Percentiles rank a stretch among this genome's conserved stretches.
phyloP scores from a whole-genome alignment of 2,329 filamentous ascomycete species.

The Pyricularia pennisetigena region DNA sequence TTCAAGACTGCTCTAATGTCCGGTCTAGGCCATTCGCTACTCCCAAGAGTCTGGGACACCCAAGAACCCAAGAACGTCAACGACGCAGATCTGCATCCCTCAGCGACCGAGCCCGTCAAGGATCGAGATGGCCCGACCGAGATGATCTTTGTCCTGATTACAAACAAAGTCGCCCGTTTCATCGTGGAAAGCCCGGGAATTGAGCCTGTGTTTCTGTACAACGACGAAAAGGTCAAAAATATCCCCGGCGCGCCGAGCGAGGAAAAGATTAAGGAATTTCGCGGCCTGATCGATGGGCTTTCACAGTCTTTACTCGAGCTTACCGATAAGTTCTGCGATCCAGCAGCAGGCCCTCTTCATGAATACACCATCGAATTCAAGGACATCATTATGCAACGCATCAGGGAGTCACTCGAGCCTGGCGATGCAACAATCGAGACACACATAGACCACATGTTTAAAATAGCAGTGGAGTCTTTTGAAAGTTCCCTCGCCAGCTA shows the following conservation, averaged over 20 bases:
- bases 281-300: slow-evolving; percentile 28
- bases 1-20: slow-evolving; percentile 46
- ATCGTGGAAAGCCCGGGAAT: slow-evolving; percentile 37
- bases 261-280: slow-evolving; percentile 30
- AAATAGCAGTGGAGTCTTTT: slow-evolving; percentile 36
- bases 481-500: slow-evolving; percentile 38
- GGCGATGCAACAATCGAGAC: slow-evolving; percentile 36
- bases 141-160: slow-evolving; percentile 46
- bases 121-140: slow-evolving; percentile 48
- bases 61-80: slow-evolving; percentile 47
- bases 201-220: slow-evolving; percentile 38
- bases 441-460: slow-evolving; percentile 44
- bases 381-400: slow-evolving; percentile 36
- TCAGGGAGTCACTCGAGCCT: slow-evolving; percentile 36
- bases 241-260: slow-evolving; percentile 14
- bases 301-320: slow-evolving; percentile 32
- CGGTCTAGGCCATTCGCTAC: slow-evolving; percentile 41
- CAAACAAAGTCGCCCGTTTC: slow-evolving; percentile 39
- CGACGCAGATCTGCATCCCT: slow-evolving; percentile 46
- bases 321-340: slow-evolving; percentile 39
- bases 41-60: slow-evolving; percentile 45
- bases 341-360: slow-evolving; percentile 41
- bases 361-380: slow-evolving; percentile 37
- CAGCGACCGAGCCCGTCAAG: slow-evolving; percentile 38
- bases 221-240: slow-evolving; percentile 24